Evolutionary conservation across 2,329 filamentous ascomycete genomes (phyloP).

Genomic region (Epichloe brachyelytri): DNA sequence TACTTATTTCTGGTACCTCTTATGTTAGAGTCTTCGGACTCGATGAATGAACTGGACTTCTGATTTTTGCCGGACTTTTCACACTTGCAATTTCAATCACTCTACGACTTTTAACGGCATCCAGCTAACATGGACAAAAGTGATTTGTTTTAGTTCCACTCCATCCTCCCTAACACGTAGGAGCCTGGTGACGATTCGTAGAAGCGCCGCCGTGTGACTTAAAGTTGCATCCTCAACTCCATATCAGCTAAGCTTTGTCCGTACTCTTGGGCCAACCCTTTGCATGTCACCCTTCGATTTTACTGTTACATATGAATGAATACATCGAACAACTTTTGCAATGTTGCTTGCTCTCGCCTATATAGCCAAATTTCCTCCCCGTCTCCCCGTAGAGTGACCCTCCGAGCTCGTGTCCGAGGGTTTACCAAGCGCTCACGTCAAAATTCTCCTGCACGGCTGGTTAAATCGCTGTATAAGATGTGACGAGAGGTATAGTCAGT

Average conservation of each 20-base stretch:
- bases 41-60: slow-evolving; percentile 83
- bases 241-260: neutral
- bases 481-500: neutral
- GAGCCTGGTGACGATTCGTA: neutral
- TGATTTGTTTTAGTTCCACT: slow-evolving; percentile 1
- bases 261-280: neutral
- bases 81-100: neutral
- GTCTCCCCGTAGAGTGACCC: neutral
- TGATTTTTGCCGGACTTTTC: slow-evolving; percentile 36
- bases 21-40: slow-evolving; percentile 62
- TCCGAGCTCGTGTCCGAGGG: neutral
- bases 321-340: neutral
- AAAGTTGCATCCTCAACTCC: neutral
- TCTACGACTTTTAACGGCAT: neutral
- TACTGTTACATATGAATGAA: slow-evolving; percentile 10
- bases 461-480: slow-evolving; percentile 16
- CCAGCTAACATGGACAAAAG: slow-evolving; percentile 4
- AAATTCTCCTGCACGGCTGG: slow-evolving; percentile 65
- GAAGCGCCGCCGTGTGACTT: neutral
- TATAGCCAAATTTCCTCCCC: slow-evolving; percentile 6
- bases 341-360: slow-evolving; percentile 1
- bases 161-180: neutral
- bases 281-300: neutral
- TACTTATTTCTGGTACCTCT: slow-evolving; percentile 91
- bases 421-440: slow-evolving; percentile 77